phyloP scores from a whole-genome alignment of 805 yeast species.

The Naumovozyma baii region DNA sequence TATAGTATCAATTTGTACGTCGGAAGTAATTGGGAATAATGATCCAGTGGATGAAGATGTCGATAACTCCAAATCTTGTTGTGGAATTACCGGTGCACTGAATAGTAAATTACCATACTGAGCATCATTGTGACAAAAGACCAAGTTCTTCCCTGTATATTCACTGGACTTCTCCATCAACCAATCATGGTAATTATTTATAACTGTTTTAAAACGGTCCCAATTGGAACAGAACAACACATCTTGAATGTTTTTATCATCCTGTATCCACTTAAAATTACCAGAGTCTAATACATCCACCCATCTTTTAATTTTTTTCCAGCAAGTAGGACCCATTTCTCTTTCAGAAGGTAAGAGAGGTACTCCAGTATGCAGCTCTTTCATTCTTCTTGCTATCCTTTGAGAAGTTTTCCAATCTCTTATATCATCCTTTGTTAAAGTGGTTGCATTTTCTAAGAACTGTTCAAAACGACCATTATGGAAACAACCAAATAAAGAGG shows the following conservation, averaged over 20 bases:
- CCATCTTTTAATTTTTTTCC: constrained; percentile 73
- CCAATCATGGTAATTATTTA: constrained; percentile 53
- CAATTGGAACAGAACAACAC: constrained; percentile 36
- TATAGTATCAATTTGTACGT: constrained; percentile 23
- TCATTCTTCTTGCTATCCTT: constrained; percentile 92
- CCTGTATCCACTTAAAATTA: constrained; percentile 28
- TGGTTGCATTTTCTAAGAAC: constrained; percentile 70
- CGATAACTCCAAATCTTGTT: constrained; percentile 3
- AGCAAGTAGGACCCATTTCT: constrained; percentile 52
- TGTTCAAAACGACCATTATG: constrained; percentile 92
- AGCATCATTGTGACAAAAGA: constrained; percentile 91
- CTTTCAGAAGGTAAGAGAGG: constrained; percentile 50
- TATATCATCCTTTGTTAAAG: constrained; percentile 65
- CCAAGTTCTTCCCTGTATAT: constrained; percentile 35
- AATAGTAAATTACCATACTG: constrained; percentile 90
- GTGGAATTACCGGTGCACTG: constrained; percentile 40
- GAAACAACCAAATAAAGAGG: constrained; percentile 79
- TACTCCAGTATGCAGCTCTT: constrained; percentile 79
- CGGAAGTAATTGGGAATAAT: constrained; percentile 23
- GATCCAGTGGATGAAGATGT: constrained; percentile 17
- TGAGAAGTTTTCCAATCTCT: constrained; percentile 66
- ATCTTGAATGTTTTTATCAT: constrained; percentile 28
- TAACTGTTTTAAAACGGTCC: constrained; percentile 38
- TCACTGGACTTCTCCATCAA: constrained; percentile 33
- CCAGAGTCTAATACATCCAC: constrained; percentile 34